phyloP scores from a whole-genome alignment of 129 eudicot species.

The Mikania micrantha region DNA sequence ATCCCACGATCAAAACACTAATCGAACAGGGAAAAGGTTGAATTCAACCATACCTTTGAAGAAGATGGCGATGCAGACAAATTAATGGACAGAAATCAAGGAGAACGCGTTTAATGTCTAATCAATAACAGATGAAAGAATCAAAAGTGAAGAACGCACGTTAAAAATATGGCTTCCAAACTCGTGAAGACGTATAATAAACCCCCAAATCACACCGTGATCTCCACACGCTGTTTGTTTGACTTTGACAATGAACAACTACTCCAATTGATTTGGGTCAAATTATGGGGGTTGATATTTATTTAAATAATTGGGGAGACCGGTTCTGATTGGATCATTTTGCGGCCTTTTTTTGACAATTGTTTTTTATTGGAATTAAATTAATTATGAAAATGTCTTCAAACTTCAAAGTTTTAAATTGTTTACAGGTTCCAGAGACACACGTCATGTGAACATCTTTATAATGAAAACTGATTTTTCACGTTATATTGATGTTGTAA shows the following conservation, averaged over 20 bases:
- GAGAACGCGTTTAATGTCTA: not conserved
- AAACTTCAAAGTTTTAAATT: not conserved
- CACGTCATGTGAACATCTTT: not conserved
- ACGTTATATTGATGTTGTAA: too few relatives aligned
- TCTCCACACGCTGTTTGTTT: slow-evolving; percentile 21
- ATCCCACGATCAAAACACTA: slow-evolving; percentile 3
- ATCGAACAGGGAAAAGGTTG: not conserved
- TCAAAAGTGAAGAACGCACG: slow-evolving; percentile 5
- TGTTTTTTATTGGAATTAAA: not conserved
- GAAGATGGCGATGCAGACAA: slow-evolving; percentile 2
- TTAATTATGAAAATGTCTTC: not conserved
- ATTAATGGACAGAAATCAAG: not conserved
- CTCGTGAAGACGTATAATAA: not conserved
- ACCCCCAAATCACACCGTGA: not conserved
- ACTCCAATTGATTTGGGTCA: slow-evolving; percentile 2
- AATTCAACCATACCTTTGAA: slow-evolving; percentile 15
- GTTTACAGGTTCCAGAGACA: slow-evolving; percentile 9
- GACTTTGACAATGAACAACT: slow-evolving; percentile 14
- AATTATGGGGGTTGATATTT: not conserved
- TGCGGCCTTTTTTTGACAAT: slow-evolving; percentile 18
- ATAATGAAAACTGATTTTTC: too few relatives aligned
- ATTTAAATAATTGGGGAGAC: not conserved
- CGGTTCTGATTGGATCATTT: not conserved
- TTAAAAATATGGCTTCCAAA: slow-evolving; percentile 4
- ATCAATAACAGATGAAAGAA: slow-evolving; percentile 14